These are phyloP conservation scores for Dissophora ornata DNA, from an alignment of 192 early-diverging fungal genomes.

Conservation along the genomic window DNA sequence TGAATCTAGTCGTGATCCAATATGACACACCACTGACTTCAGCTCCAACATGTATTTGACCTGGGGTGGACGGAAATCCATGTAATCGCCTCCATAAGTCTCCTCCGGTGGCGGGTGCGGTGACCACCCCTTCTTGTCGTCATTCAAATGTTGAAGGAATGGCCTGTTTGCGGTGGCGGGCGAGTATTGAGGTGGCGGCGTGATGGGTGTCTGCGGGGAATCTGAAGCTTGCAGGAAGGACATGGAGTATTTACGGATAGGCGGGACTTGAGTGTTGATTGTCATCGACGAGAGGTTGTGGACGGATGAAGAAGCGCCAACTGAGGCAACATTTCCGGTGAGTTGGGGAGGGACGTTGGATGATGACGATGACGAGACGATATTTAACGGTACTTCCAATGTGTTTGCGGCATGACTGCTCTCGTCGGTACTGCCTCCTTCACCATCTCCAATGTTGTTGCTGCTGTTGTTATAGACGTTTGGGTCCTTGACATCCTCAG, in stretches of 20 bases:
- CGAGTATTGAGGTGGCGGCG: constrained; percentile 41
- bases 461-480: neutral
- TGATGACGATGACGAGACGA: neutral
- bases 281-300: constrained; percentile 10
- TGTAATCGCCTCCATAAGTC: neutral
- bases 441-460: neutral
- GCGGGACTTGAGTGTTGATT: constrained; percentile 25
- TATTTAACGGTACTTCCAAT: no score
- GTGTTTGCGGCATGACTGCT: no score
- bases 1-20: constrained; percentile 54
- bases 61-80: constrained; percentile 53
- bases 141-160: constrained; percentile 22
- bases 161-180: constrained; percentile 17
- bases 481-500: constrained; percentile 15
- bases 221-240: constrained; percentile 34
- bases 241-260: constrained; percentile 39
- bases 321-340: neutral
- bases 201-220: constrained; percentile 22
- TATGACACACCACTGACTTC: constrained; percentile 68
- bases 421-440: neutral
- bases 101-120: constrained; percentile 20
- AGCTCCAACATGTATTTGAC: constrained; percentile 64
- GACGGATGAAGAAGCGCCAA: constrained; percentile 35
- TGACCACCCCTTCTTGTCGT: constrained; percentile 27
- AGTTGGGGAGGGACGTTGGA: neutral